These are phyloP conservation scores for Aspergillus fumigatiaffinis DNA, from an alignment of 2,329 filamentous ascomycete species.

Conservation along the genomic window DNA sequence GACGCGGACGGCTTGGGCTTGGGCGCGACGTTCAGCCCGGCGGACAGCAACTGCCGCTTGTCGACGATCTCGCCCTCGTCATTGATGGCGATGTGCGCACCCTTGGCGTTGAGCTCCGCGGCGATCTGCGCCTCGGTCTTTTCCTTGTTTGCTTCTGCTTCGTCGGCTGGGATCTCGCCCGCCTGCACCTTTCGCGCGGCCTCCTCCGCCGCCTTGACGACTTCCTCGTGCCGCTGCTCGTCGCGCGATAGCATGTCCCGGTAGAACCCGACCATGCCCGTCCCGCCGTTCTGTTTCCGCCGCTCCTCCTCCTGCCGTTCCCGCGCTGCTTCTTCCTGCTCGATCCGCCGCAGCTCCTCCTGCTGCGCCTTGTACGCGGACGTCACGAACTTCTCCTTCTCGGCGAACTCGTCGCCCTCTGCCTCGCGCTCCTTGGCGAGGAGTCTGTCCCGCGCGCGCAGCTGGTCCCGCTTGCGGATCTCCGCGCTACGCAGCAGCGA, in stretches of 20 bases:
- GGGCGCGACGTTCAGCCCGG: constrained; percentile 58
- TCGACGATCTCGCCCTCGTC: constrained; percentile 64
- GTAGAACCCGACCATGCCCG: constrained; percentile 60
- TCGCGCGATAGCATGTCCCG: constrained; percentile 56
- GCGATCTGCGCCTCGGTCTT: constrained; percentile 53
- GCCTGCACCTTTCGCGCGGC: constrained; percentile 32
- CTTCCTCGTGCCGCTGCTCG: constrained; percentile 55
- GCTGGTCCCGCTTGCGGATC: constrained; percentile 59
- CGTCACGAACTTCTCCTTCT: constrained; percentile 66
- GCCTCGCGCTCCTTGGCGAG: constrained; percentile 59
- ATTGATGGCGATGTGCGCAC: constrained; percentile 55
- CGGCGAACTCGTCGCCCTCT: constrained; percentile 63
- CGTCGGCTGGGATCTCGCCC: constrained; percentile 28
- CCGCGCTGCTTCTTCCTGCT: constrained; percentile 55
- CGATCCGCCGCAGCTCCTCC: constrained; percentile 54
- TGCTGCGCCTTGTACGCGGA: constrained; percentile 62
- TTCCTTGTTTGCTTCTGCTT: constrained; percentile 30
- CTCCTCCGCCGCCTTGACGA: constrained; percentile 52
- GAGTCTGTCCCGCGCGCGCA: constrained; percentile 58
- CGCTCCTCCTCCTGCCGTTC: constrained; percentile 53
- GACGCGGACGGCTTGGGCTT: constrained; percentile 45
- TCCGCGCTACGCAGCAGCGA: constrained; percentile 58
- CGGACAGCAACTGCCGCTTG: constrained; percentile 59
- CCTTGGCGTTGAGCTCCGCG: constrained; percentile 49
- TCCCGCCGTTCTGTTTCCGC: constrained; percentile 43